Percentiles rank a stretch among this genome's conserved stretches.
These are phyloP conservation scores for Kickxella alabastrina DNA, from an alignment of 192 early-diverging fungal species.

Conservation along the genomic window DNA sequence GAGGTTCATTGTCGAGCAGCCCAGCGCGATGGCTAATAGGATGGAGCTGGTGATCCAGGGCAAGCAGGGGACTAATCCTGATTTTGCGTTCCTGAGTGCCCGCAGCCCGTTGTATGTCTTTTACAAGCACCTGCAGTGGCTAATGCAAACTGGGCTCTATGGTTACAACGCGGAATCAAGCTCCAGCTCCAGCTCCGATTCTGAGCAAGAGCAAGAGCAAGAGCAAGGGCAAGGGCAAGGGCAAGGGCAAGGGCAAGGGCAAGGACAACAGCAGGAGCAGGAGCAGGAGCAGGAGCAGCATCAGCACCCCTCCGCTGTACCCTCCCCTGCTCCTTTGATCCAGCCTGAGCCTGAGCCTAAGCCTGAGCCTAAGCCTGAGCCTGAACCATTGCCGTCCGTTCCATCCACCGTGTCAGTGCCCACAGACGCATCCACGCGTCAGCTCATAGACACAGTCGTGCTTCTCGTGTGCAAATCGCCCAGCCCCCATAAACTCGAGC, in stretches of 20 bases:
- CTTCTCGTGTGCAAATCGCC: slow-evolving; percentile 20
- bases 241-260: neutral
- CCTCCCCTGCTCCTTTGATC: no score
- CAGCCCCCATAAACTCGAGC: slow-evolving; percentile 11
- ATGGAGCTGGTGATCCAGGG: slow-evolving; percentile 72
- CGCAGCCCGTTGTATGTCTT: slow-evolving; percentile 60
- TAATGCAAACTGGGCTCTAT: slow-evolving; percentile 59
- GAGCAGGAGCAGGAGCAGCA: neutral
- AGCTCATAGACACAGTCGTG: slow-evolving; percentile 25
- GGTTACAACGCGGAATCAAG: slow-evolving; percentile 36
- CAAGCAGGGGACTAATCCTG: slow-evolving; percentile 66
- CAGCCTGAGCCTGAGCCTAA: neutral
- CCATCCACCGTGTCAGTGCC: slow-evolving; percentile 13
- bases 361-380: neutral
- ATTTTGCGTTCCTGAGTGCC: slow-evolving; percentile 66
- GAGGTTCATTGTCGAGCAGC: slow-evolving; percentile 57
- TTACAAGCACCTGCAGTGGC: slow-evolving; percentile 63
- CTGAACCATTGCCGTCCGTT: neutral
- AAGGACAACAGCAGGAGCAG: neutral
- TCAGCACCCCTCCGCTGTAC: neutral
- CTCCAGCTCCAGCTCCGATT: slow-evolving; percentile 11
- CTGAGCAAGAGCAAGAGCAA: neutral
- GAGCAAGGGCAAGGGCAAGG: neutral
- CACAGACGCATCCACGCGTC: slow-evolving; percentile 1
- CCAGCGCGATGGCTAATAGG: slow-evolving; percentile 48